phyloP scores from a whole-genome alignment of 768 basidiomycete genomes.

The Lentinus brumalis region DNA sequence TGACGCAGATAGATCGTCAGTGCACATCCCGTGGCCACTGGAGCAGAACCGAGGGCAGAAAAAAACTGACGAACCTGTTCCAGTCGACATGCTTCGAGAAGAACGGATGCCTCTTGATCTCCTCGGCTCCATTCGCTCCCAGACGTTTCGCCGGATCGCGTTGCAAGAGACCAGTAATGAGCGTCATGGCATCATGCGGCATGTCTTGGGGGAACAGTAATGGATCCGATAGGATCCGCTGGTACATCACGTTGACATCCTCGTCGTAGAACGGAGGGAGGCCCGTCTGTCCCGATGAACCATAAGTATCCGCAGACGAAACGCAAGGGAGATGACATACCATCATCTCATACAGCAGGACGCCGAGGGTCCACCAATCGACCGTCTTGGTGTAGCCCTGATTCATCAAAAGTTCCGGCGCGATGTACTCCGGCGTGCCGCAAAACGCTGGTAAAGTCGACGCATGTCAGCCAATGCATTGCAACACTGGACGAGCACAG shows the following conservation, averaged over 20 bases:
- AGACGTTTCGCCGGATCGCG: constrained; percentile 86
- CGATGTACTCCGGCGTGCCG: constrained; percentile 98
- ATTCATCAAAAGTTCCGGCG: constrained; percentile 93
- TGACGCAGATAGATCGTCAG: constrained; percentile 8
- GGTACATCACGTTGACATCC: constrained; percentile 97
- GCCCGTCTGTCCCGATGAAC: constrained; percentile 62
- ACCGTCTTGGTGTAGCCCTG: constrained; percentile 98
- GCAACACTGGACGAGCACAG: constrained; percentile 1
- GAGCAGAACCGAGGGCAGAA: background rate
- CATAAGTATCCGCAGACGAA: background rate
- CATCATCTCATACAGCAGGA: constrained; percentile 97
- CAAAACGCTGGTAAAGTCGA: constrained; percentile 72
- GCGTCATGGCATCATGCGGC: constrained; percentile 81
- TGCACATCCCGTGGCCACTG: background rate
- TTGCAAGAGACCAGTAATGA: constrained; percentile 86
- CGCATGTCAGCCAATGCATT: constrained; percentile 12
- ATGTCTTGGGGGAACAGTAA: constrained; percentile 91
- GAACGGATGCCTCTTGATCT: constrained; percentile 95
- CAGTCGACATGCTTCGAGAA: constrained; percentile 95
- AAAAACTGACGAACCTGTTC: constrained; percentile 54
- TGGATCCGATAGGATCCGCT: constrained; percentile 92
- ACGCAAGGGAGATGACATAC: constrained; percentile 36
- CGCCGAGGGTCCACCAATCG: constrained; percentile 99
- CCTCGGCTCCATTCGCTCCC: constrained; percentile 92
- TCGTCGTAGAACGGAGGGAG: constrained; percentile 99